phyloP scores from a whole-genome alignment of 345 rosid species.

The Murraya koenigii region DNA sequence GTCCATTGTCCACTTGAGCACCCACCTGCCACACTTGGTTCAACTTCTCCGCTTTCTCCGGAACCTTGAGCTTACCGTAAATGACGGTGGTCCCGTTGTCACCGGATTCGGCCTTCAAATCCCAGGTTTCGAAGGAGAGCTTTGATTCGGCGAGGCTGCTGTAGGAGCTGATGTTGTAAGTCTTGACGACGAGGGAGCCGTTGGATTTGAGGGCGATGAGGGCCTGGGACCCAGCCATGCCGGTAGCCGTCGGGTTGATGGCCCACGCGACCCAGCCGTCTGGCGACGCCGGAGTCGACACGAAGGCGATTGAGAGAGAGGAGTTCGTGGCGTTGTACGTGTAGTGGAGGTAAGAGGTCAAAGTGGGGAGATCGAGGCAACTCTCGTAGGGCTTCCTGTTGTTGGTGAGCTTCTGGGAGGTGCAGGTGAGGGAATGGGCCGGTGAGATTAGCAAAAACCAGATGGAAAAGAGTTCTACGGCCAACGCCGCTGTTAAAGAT shows the following conservation, averaged over 20 bases:
- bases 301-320: slow-evolving; percentile 74
- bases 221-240: slow-evolving; percentile 69
- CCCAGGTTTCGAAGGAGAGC: slow-evolving; percentile 61
- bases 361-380: slow-evolving; percentile 54
- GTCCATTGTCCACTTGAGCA: slow-evolving; percentile 33
- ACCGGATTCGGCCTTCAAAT: slow-evolving; percentile 36
- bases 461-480: slow-evolving; percentile 14
- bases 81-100: slow-evolving; percentile 35
- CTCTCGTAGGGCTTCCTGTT: slow-evolving; percentile 30
- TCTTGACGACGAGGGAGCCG: slow-evolving; percentile 31
- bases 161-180: slow-evolving; percentile 50
- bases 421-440: slow-evolving; percentile 45
- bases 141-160: slow-evolving; percentile 17
- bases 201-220: slow-evolving; percentile 50
- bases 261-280: slow-evolving; percentile 85
- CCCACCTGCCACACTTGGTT: slow-evolving; percentile 95
- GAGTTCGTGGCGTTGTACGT: slow-evolving; percentile 63
- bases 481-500: neutral
- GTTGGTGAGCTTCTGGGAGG: slow-evolving; percentile 42
- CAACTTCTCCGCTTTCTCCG: slow-evolving; percentile 37
- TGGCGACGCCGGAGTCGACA: slow-evolving; percentile 44
- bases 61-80: slow-evolving; percentile 56
- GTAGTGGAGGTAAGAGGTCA: slow-evolving; percentile 62
- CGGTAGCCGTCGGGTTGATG: slow-evolving; percentile 50
- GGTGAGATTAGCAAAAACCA: slow-evolving; percentile 37